Evolutionary conservation across 2,329 filamentous ascomycete genomes (phyloP).

Genomic region (Xylariaceae sp.): DNA sequence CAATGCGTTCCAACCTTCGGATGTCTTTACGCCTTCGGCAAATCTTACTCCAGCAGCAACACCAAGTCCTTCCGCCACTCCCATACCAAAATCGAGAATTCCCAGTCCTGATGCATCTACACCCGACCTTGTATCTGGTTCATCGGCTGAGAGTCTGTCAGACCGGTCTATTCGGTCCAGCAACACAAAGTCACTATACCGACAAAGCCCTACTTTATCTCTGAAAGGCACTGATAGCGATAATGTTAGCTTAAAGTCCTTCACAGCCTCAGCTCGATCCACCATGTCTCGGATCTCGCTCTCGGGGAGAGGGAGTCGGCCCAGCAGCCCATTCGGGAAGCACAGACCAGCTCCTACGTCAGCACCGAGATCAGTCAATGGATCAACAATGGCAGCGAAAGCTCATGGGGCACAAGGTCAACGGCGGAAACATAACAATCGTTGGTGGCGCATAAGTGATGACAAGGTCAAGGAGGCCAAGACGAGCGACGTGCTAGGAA

Average conservation of each 20-base stretch:
- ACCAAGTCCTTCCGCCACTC: constrained; percentile 44
- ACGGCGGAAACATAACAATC: constrained; percentile 61
- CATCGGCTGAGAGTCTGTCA: constrained; percentile 34
- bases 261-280: constrained; percentile 54
- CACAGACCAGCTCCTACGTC: constrained; percentile 21
- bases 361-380: constrained; percentile 5
- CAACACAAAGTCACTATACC: constrained; percentile 16
- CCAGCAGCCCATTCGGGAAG: constrained; percentile 25
- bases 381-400: constrained; percentile 11
- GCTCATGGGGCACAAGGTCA: constrained; percentile 18
- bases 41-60: constrained; percentile 43
- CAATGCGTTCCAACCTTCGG: constrained; percentile 71
- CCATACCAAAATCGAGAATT: constrained; percentile 32
- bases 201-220: constrained; percentile 21
- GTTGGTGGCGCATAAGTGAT: constrained; percentile 98
- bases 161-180: constrained; percentile 33
- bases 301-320: constrained; percentile 32
- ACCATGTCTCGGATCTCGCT: constrained; percentile 48
- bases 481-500: constrained; percentile 82
- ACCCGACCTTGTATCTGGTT: constrained; percentile 43
- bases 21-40: constrained; percentile 64
- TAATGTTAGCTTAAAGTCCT: constrained; percentile 50
- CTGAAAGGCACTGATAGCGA: constrained; percentile 44
- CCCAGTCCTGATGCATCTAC: constrained; percentile 44
- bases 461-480: constrained; percentile 95